Evolutionary conservation across 2,329 filamentous ascomycete genomes (phyloP).

Genomic region (Hyphodiscus sp.): DNA sequence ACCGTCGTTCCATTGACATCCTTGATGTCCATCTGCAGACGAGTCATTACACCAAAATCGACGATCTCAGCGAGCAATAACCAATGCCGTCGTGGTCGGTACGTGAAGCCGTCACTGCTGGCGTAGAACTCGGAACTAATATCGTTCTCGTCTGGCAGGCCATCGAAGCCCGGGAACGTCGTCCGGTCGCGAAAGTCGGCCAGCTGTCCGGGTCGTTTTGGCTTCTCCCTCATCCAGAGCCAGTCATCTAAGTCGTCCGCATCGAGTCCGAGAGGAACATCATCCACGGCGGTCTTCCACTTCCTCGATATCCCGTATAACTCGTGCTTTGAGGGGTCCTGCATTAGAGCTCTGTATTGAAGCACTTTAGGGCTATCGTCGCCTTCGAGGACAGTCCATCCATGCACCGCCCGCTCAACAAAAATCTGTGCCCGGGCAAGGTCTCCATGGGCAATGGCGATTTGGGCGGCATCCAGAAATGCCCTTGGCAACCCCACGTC

Average conservation of each 20-base stretch:
- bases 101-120: constrained; percentile 3
- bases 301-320: constrained; percentile 9
- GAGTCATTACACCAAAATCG: constrained; percentile 10
- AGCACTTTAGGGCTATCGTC: constrained; percentile 11
- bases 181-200: constrained; percentile 6
- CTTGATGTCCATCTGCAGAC: constrained; percentile 21
- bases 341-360: constrained; percentile 5
- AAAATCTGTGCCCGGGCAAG: background rate
- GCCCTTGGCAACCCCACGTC: background rate
- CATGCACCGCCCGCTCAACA: background rate
- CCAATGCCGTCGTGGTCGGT: constrained; percentile 11
- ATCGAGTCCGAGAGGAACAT: constrained; percentile 8
- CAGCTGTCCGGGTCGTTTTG: constrained; percentile 6
- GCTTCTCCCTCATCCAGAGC: constrained; percentile 16
- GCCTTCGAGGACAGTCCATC: constrained; percentile 3
- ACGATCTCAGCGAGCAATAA: constrained; percentile 16
- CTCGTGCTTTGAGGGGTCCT: constrained; percentile 12
- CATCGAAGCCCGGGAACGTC: constrained; percentile 19
- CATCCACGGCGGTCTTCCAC: constrained; percentile 15
- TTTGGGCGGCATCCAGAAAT: background rate
- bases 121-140: constrained; percentile 9
- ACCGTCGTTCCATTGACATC: constrained; percentile 22
- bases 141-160: constrained; percentile 10
- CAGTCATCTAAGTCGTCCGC: constrained; percentile 12
- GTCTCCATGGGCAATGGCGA: background rate